A percentile compares a stretch with the other conserved stretches of the same genome.
Evolutionary conservation across 2,329 filamentous ascomycete species (phyloP).

Genomic region (Metarhizium humberi): DNA sequence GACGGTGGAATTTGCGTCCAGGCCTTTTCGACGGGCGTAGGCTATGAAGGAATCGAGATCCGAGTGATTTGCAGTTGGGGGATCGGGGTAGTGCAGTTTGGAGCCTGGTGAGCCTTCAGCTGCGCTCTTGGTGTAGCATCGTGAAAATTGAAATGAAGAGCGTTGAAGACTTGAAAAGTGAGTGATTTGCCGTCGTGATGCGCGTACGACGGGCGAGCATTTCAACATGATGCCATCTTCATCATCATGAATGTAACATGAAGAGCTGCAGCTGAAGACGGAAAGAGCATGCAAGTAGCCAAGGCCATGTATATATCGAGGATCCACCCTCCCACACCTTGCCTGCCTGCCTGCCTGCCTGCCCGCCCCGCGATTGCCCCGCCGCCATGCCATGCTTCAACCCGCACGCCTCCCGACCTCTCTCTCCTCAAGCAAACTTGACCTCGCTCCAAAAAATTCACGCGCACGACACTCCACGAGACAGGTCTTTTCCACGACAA

Average conservation of each 20-base stretch:
- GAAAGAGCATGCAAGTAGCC: not conserved
- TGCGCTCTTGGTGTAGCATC: not conserved
- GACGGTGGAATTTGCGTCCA: slow-evolving; percentile 47
- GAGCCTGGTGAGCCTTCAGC: not conserved
- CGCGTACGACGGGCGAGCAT: not conserved
- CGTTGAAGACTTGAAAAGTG: not conserved
- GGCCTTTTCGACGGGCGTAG: slow-evolving; percentile 47
- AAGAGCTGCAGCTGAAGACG: too few relatives aligned
- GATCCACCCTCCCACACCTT: not conserved
- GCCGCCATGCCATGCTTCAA: not conserved
- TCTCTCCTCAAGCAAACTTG: too few relatives aligned
- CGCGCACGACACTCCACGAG: not conserved
- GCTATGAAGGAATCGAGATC: slow-evolving; percentile 55
- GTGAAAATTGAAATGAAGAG: not conserved
- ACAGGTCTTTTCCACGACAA: not conserved
- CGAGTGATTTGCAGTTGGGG: slow-evolving; percentile 44
- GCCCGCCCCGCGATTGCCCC: not conserved
- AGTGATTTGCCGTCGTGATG: not conserved
- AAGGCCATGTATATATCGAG: not conserved
- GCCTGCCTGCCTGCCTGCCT: not conserved
- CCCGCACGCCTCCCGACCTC: too few relatives aligned
- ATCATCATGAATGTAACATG: too few relatives aligned
- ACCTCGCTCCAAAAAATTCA: too few relatives aligned
- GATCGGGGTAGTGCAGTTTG: slow-evolving; percentile 31
- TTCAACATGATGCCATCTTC: not conserved